These are phyloP conservation scores for Lipomyces chichibuensis DNA, from an alignment of 805 yeast genomes.

Conservation along the genomic window DNA sequence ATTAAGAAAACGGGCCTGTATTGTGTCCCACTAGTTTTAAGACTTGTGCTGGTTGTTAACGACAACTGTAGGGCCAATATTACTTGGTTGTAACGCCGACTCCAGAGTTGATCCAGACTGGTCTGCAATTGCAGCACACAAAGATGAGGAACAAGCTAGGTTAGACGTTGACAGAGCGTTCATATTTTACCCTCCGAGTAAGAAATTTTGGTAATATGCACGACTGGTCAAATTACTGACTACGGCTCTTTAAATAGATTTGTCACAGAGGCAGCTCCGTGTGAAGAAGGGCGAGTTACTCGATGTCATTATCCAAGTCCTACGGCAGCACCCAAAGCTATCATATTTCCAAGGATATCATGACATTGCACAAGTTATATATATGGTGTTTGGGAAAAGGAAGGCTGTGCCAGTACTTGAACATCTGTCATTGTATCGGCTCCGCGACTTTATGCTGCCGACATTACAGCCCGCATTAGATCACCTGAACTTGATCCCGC, in stretches of 20 bases:
- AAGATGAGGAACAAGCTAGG: slow-evolving; percentile 76
- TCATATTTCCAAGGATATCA: slow-evolving; percentile 92
- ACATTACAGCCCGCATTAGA: slow-evolving; percentile 66
- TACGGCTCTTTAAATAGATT: not conserved
- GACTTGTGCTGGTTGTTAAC: not conserved
- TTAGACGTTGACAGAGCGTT: slow-evolving; percentile 80
- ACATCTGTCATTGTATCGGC: slow-evolving; percentile 58
- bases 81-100: slow-evolving; percentile 31
- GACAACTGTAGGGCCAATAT: slow-evolving; percentile 23
- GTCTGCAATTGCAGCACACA: slow-evolving; percentile 53
- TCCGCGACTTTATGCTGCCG: slow-evolving; percentile 85
- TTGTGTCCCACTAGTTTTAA: not conserved
- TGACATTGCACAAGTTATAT: slow-evolving; percentile 73
- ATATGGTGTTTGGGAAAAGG: slow-evolving; percentile 53
- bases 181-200: slow-evolving; percentile 46
- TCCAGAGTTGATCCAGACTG: slow-evolving; percentile 19
- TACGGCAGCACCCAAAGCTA: slow-evolving; percentile 63
- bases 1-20: slow-evolving; percentile 26
- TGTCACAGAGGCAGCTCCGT: slow-evolving; percentile 29
- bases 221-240: not conserved
- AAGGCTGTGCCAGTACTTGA: slow-evolving; percentile 51
- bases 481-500: slow-evolving; percentile 69
- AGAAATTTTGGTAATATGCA: not conserved
- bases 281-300: slow-evolving; percentile 49
- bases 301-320: slow-evolving; percentile 54